phyloP scores from a whole-genome alignment of 192 early-diverging fungal genomes.

The Coemansia sp. region DNA sequence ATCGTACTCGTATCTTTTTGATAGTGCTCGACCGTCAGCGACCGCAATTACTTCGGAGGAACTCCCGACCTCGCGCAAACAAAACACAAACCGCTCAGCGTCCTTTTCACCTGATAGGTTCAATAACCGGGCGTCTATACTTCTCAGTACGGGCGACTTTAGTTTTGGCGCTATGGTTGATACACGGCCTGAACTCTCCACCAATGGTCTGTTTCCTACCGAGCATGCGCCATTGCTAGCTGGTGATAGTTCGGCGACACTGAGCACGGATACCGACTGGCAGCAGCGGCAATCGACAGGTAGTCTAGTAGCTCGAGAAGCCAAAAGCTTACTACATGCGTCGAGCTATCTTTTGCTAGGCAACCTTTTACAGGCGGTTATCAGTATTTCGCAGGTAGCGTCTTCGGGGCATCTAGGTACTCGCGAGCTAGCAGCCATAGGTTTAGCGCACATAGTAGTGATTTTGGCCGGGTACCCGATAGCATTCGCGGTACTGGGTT shows the following conservation, averaged over 20 bases:
- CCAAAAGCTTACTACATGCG: slow-evolving; percentile 18
- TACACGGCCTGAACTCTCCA: not conserved
- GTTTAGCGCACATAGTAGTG: slow-evolving; percentile 74
- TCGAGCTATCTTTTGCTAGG: slow-evolving; percentile 61
- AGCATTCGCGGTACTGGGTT: slow-evolving; percentile 70
- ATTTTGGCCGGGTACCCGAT: slow-evolving; percentile 73
- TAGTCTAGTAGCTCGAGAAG: slow-evolving; percentile 21
- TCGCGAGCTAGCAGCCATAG: slow-evolving; percentile 69
- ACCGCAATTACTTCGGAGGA: slow-evolving; percentile 2
- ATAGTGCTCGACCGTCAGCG: slow-evolving; percentile 37
- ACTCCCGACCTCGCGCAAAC: not conserved
- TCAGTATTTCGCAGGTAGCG: slow-evolving; percentile 68
- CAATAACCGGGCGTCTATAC: not conserved
- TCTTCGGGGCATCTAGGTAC: slow-evolving; percentile 68
- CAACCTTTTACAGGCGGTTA: slow-evolving; percentile 64
- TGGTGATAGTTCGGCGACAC: slow-evolving; percentile 9
- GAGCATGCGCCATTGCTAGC: slow-evolving; percentile 31
- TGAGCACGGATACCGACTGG: slow-evolving; percentile 2
- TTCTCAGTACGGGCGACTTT: slow-evolving; percentile 3
- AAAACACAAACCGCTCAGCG: not conserved
- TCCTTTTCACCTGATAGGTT: too few species aligned
- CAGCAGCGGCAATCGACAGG: slow-evolving; percentile 13
- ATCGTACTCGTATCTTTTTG: slow-evolving; percentile 54
- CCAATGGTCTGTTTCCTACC: not conserved
- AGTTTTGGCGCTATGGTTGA: not conserved